Conservation (phyloP, 2,329 filamentous ascomycete genomes). For the Zymoseptoria tritici region DNA sequence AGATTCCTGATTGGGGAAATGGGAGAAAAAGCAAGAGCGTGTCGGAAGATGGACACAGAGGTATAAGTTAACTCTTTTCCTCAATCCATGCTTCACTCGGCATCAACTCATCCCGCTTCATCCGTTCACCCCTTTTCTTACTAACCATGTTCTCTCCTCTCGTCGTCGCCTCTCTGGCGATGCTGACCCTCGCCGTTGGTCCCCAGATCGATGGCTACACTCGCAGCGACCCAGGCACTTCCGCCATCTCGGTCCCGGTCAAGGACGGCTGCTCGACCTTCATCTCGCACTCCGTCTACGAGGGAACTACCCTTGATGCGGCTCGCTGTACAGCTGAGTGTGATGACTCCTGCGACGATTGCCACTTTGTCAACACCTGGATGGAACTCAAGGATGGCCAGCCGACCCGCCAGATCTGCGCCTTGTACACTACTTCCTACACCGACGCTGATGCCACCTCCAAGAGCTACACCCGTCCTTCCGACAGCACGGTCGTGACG, state of each 20-base stretch:
- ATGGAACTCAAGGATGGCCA: constrained; percentile 33
- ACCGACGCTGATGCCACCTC: constrained; percentile 17
- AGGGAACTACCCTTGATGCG: not conserved
- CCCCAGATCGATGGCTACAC: not conserved
- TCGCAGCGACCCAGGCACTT: not conserved
- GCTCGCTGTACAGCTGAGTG: not conserved
- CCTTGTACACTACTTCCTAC: constrained; percentile 29
- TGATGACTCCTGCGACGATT: constrained; percentile 1
- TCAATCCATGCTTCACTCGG: not conserved
- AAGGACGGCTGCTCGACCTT: constrained; percentile 9
- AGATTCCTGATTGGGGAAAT: not conserved
- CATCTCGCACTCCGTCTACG: not conserved
- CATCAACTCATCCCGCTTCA: not conserved
- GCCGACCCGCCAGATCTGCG: constrained; percentile 33
- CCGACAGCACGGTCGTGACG: not conserved
- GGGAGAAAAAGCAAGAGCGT: not conserved
- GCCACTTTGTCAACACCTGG: constrained; percentile 33
- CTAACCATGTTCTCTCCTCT: not conserved
- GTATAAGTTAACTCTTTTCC: not conserved
- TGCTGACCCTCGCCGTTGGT: not conserved
- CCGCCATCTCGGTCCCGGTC: constrained; percentile 29
- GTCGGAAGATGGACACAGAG: not conserved
- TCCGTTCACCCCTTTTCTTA: not conserved
- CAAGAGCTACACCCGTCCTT: constrained; percentile 5
- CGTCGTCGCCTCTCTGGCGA: not conserved